Evolutionary conservation across 441 rosid species (phyloP), one percentile per base, ranked within the genome.

Genomic region (Croton setiger): DNA sequence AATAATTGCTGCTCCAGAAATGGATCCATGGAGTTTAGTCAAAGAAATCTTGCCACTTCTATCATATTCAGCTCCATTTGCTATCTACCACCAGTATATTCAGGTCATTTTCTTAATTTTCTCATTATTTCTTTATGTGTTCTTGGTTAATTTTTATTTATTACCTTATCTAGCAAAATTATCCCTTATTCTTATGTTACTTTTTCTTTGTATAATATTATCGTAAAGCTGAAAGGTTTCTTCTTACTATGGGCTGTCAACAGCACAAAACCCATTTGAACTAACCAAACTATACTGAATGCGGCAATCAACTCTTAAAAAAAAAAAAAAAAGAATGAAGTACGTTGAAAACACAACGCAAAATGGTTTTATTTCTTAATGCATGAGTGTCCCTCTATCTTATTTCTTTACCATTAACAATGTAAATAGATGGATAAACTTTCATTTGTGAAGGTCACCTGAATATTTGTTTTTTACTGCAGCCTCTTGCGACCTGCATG

Each of bases 401-500:
- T 9, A 47, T 47, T 47, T 47, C 1, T 6, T 12, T 21, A 0
- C 59, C 11, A 54, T 3, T 10, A 14, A 36, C 20, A 43, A 41
- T 23, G 54, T 23, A 11, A 17, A 36, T 37, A 59, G 45, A 59
- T 15, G 21, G 13, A 59, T 59, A 59, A 20, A 4, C 48, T 43
- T 15, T 43, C 33, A 5, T 1, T 7, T 47, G 12, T n/a, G 9
- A 35, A 9, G 31, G 21, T 14, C 27, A 6, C 10, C 54, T 44
- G 8, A 57, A 17, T 27, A 35, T 4, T 9, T n/a, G n/a, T 9
- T 47, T 53, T 53, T 58, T 3, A 56, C 53, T 66, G 76, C 87
- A 94, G 97, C 98, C 98, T 49, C 85, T 94, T 55, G 86, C 94
- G n/a, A 84, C 80, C 43, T 94, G 97, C 80, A 88, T 94, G 99